phyloP scores from a whole-genome alignment of 495 filamentous ascomycete species.

The Physcia stellaris region DNA sequence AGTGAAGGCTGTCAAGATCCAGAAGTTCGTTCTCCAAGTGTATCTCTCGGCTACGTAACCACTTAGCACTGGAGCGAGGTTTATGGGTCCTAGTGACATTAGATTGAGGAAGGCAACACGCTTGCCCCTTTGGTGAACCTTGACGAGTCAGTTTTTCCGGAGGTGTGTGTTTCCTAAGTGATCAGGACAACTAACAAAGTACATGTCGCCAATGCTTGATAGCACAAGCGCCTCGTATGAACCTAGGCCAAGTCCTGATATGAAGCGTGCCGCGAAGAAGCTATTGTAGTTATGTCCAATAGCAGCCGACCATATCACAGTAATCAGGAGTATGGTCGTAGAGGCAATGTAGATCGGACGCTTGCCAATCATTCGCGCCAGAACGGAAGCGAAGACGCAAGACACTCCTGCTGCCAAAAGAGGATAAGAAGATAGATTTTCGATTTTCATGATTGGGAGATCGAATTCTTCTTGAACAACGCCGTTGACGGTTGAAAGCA shows the following conservation, averaged over 20 bases:
- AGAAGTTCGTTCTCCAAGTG: no score
- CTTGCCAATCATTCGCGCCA: slow-evolving; percentile 12
- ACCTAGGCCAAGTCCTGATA: slow-evolving; percentile 1
- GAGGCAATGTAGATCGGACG: slow-evolving; percentile 24
- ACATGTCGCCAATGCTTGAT: slow-evolving; percentile 3
- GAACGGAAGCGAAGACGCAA: neutral
- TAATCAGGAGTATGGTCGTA: slow-evolving; percentile 19
- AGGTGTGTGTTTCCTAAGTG: slow-evolving; percentile 4
- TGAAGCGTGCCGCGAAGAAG: slow-evolving; percentile 3
- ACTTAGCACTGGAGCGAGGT: no score
- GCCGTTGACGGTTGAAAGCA: slow-evolving; percentile 1
- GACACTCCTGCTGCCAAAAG: neutral
- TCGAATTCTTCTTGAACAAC: neutral
- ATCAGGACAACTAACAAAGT: neutral
- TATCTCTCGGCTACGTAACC: no score
- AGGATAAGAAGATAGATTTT: neutral
- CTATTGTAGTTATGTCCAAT: slow-evolving; percentile 7
- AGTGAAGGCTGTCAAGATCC: no score
- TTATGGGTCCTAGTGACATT: no score
- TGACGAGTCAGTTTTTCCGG: slow-evolving; percentile 23
- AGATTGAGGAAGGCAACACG: no score
- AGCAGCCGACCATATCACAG: slow-evolving; percentile 19
- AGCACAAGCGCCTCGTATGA: slow-evolving; percentile 1
- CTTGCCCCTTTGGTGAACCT: slow-evolving; percentile 22
- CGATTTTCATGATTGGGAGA: neutral